Evolutionary conservation across 257 asterid species (phyloP).

Genomic region (Lithospermum erythrorhizon): DNA sequence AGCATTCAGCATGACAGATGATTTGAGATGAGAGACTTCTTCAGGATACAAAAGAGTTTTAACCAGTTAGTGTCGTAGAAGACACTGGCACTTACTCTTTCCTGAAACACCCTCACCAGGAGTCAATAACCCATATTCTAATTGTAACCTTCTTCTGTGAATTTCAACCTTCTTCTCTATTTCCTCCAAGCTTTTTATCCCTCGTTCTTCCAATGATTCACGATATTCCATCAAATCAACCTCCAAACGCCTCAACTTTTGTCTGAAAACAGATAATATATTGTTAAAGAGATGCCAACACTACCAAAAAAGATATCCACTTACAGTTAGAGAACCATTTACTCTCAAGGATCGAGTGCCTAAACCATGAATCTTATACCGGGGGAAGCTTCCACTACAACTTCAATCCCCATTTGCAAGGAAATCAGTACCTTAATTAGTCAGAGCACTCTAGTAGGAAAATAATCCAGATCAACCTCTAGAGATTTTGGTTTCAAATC

Average conservation of each 20-base stretch:
- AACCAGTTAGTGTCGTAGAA: not conserved
- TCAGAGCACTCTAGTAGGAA: not conserved
- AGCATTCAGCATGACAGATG: not conserved
- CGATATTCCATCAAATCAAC: conserved; percentile 80
- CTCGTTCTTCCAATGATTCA: conserved; percentile 84
- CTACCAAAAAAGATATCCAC: not conserved
- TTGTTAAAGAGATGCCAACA: not conserved
- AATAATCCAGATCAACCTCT: not conserved
- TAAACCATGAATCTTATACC: not conserved
- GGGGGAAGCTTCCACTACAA: not conserved
- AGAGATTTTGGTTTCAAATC: not conserved
- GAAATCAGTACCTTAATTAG: not conserved
- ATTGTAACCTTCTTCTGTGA: conserved; percentile 51
- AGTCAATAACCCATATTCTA: conserved; percentile 58
- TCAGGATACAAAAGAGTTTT: not conserved
- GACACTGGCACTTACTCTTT: conserved; percentile 38
- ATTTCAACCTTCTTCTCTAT: conserved; percentile 68
- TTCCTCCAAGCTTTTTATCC: conserved; percentile 47
- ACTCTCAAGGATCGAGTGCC: not conserved
- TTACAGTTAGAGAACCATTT: not conserved
- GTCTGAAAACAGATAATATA: conserved; percentile 30
- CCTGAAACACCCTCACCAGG: conserved; percentile 47
- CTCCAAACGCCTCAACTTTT: conserved; percentile 80
- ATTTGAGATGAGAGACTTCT: not conserved
- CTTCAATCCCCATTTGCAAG: not conserved